Evolutionary conservation across 2,329 filamentous ascomycete species (phyloP).

Genomic region (Anisogramma anomala): DNA sequence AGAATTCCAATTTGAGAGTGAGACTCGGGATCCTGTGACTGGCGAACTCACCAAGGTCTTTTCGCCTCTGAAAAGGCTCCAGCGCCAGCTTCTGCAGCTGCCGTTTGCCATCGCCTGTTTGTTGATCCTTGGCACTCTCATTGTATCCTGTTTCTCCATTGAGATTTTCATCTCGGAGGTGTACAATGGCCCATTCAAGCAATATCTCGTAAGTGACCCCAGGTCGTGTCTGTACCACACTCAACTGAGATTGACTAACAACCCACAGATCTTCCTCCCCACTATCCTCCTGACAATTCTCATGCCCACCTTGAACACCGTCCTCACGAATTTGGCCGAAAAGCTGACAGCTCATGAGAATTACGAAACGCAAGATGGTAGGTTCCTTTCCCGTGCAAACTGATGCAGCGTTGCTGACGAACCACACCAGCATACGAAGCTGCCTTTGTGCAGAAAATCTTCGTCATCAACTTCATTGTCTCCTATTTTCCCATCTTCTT

Average conservation of each 20-base stretch:
- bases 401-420: slow-evolving; percentile 13
- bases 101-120: slow-evolving; percentile 72
- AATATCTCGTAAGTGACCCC: slow-evolving; percentile 54
- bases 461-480: slow-evolving; percentile 92
- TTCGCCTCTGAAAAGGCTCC: slow-evolving; percentile 60
- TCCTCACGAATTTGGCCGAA: slow-evolving; percentile 67
- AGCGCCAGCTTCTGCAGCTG: slow-evolving; percentile 67
- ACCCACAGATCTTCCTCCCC: slow-evolving; percentile 63
- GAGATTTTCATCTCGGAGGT: slow-evolving; percentile 95
- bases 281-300: slow-evolving; percentile 75
- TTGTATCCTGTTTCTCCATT: slow-evolving; percentile 77
- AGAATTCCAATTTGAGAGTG: slow-evolving; percentile 69
- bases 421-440: slow-evolving; percentile 56
- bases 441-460: slow-evolving; percentile 82
- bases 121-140: slow-evolving; percentile 64
- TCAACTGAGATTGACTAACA: slow-evolving; percentile 6
- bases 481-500: slow-evolving; percentile 88
- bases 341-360: slow-evolving; percentile 77
- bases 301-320: slow-evolving; percentile 64
- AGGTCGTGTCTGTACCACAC: no score
- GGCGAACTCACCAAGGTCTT: slow-evolving; percentile 69
- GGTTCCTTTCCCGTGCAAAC: slow-evolving; percentile 1
- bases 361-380: slow-evolving; percentile 71
- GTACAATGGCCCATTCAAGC: slow-evolving; percentile 80
- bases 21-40: slow-evolving; percentile 67